Conservation (phyloP, 2,329 filamentous ascomycete genomes). For the Alternaria postmessia region DNA sequence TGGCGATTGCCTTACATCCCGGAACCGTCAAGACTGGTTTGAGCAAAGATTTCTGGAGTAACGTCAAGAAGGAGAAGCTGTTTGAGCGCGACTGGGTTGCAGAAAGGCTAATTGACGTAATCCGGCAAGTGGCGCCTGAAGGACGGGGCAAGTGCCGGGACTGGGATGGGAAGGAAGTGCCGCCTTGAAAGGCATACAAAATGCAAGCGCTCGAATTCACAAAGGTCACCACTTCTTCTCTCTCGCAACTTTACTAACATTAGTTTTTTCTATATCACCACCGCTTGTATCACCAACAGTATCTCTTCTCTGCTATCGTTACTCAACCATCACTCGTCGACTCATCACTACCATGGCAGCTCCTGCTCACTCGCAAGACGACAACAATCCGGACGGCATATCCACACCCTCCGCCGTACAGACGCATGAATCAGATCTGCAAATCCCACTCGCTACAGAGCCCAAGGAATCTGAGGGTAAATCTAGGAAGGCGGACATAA, state of each 20-base stretch:
- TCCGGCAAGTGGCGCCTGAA: slow-evolving; percentile 69
- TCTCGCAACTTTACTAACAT: neutral
- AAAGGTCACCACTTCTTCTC: neutral
- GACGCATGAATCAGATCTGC: neutral
- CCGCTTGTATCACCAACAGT: neutral
- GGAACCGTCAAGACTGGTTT: slow-evolving; percentile 81
- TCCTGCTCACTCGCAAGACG: neutral
- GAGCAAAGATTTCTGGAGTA: slow-evolving; percentile 75
- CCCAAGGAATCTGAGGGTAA: neutral
- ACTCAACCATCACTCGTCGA: neutral
- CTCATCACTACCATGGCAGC: slow-evolving; percentile 1
- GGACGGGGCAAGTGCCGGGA: slow-evolving; percentile 52
- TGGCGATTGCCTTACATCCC: slow-evolving; percentile 77
- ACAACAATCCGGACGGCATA: neutral
- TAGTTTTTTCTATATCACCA: neutral
- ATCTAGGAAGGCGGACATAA: neutral
- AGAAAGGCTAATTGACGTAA: slow-evolving; percentile 68
- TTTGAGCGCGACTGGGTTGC: slow-evolving; percentile 73
- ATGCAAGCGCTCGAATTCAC: slow-evolving; percentile 2
- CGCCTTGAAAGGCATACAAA: slow-evolving; percentile 35
- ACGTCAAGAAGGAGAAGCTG: slow-evolving; percentile 68
- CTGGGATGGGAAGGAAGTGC: slow-evolving; percentile 51
- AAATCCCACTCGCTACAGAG: neutral
- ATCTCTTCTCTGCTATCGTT: neutral
- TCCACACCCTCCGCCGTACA: neutral